Base-by-base conservation (phyloP, 768 basidiomycete genomes). In the Mycena epipterygia region DNA sequence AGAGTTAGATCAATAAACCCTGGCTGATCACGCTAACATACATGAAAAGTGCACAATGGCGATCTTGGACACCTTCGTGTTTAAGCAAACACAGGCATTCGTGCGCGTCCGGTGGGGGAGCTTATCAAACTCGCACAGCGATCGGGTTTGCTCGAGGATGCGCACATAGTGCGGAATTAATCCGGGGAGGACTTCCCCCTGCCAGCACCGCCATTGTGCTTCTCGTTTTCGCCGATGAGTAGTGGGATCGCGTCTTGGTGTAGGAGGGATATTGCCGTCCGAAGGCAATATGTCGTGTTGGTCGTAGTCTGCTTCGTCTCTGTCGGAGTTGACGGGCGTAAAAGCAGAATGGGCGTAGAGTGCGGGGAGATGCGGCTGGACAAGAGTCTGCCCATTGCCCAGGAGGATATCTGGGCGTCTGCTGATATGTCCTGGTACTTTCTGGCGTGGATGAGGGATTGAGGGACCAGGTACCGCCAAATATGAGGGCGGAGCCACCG, bases 161-260 rank as follows among this genome's bases (percentile, higher is more conserved):
- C 5, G 19, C 11, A 27, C 41, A 25, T 21, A 39, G 30, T 46
- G 39, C 4, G 55, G 55, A 8, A 65, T 41, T 1, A 65, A 23
- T 0, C 2, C 11, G 5, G 53, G 64, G 5, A 65, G 29, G 3
- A 37, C 19, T 4, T 56, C 42, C 7, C 9, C 7, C 64, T 65
- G 55, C 64, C 64, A 65, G 12, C 53, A n/a, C 30, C n/a, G n/a
- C 53, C 53, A 64, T 29, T 64, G 63, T 11, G 52, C 39, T 8
- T 33, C 42, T 13, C 53, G 53, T 12, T 57, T 65, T 30, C 53
- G 53, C n/a, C 32, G 41, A 37, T 65, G 55, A 12, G 27, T 12
- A 0, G 2, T 17, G 3, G 53, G 51, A 25, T 56, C 64, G 0
- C 39, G 62, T 3, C 51, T 51, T 16, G 62, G 49, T 0, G 30